A percentile compares a stretch with the other conserved stretches of the same genome.
These are phyloP conservation scores for Parietichytrium sp. DNA, from an alignment of 108 stramenopile genomes.

Conservation along the genomic window DNA sequence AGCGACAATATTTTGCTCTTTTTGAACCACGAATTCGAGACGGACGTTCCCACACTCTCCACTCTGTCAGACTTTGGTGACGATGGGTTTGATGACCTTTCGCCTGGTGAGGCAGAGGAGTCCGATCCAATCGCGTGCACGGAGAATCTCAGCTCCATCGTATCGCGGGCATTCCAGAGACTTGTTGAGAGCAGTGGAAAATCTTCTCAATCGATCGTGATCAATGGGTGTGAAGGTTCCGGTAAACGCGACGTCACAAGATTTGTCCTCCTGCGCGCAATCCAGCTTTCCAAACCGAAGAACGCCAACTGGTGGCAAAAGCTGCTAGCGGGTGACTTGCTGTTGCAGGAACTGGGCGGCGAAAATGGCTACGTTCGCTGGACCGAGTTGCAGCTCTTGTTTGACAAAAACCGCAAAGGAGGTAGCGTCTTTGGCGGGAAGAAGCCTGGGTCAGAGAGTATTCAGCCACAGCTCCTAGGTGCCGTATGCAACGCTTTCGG, in stretches of 20 bases:
- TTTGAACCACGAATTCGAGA: neutral
- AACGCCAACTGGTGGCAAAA: slow-evolving; percentile 19
- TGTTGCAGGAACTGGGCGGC: slow-evolving; percentile 8
- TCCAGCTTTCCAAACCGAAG: slow-evolving; percentile 12
- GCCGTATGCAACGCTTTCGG: slow-evolving; percentile 34
- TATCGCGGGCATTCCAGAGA: neutral
- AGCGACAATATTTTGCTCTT: neutral
- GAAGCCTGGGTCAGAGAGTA: neutral
- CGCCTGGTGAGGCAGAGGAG: neutral
- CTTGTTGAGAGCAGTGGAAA: neutral
- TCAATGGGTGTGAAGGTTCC: neutral
- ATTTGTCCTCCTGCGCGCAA: neutral
- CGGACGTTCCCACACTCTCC: slow-evolving; percentile 4
- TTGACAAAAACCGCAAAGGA: neutral
- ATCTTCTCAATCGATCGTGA: neutral
- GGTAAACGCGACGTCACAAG: slow-evolving; percentile 18
- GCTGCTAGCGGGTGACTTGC: neutral
- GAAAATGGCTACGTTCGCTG: slow-evolving; percentile 20
- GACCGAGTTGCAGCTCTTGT: neutral
- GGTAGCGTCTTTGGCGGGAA: neutral
- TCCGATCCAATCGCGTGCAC: slow-evolving; percentile 28
- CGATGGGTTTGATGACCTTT: neutral
- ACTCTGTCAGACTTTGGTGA: slow-evolving; percentile 7
- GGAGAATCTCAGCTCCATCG: neutral
- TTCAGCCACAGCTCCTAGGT: neutral